Evolutionary conservation across 176 grass and related monocot genomes (phyloP).

Genomic region (Phoenix roebelenii): DNA sequence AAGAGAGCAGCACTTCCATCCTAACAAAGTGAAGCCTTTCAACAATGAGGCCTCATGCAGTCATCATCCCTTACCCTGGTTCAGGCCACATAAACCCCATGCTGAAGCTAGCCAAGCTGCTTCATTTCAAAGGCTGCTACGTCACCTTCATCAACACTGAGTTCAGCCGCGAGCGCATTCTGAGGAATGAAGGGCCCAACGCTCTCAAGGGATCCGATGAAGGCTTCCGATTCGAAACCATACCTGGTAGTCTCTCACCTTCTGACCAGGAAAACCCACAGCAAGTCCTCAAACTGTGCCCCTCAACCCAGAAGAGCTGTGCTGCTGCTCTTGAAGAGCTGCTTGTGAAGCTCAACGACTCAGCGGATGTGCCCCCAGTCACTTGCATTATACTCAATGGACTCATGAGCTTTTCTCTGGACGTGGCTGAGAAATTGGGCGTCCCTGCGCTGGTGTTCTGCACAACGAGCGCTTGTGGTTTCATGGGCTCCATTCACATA

Average conservation of each 20-base stretch:
- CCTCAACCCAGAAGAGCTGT: background rate
- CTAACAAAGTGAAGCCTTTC: no score
- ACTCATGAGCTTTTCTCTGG: background rate
- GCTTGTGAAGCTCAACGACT: background rate
- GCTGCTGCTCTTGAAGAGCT: background rate
- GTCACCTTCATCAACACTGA: slow-evolving; percentile 17
- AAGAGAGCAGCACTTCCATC: no score
- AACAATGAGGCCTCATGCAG: slow-evolving; percentile 2
- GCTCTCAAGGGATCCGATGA: background rate
- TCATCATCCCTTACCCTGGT: slow-evolving; percentile 4
- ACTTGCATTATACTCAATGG: slow-evolving; percentile 5
- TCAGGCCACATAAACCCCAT: slow-evolving; percentile 15
- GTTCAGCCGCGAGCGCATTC: background rate
- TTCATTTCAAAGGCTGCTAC: slow-evolving; percentile 10
- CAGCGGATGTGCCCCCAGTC: background rate
- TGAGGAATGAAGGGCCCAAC: background rate
- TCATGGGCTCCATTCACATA: background rate
- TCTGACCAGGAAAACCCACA: background rate
- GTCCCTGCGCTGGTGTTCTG: slow-evolving; percentile 9
- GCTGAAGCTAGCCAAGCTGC: slow-evolving; percentile 15
- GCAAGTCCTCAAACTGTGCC: background rate
- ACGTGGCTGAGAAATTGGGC: background rate
- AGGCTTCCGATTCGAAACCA: background rate
- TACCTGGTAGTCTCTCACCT: background rate
- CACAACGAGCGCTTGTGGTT: slow-evolving; percentile 1